Evolutionary conservation across 306 rosid species (phyloP), one percentile per base, ranked within the genome.

Genomic region (Lathyrus sativus): DNA sequence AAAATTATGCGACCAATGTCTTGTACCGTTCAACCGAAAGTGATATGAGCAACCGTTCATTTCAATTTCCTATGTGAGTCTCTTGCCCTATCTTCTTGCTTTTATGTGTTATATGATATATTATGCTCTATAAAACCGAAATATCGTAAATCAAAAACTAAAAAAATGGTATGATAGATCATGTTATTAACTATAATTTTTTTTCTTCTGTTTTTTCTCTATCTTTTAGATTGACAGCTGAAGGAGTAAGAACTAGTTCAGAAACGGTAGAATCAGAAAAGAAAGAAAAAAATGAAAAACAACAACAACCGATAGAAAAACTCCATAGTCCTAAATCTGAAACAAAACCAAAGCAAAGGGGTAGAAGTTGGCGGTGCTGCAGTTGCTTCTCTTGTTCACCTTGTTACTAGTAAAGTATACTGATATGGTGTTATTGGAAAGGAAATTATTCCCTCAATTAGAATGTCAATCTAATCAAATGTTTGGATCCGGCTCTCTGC

Each of bases 11-110:
- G 33, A 6, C 46, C 43, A 13, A 24, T n/a, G 4, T 26, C 12
- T 76, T 80, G 35, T 28, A 15, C 73, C 57, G 60, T 22, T 85
- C 84, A 0, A 48, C 67, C 15, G 87, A 12, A 48, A 81, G 81
- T 42, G 42, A 44, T 70, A 15, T 11, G 26, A 88, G 91, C 72
- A 44, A 26, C 38, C 61, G n/a, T 4, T 87, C 96, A 44, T 87
- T 89, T 78, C 82, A 77, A 54, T 89, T 87, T 74, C 86, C 91
- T 5, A 67, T 81, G 92, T 89, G 67, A 85, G 92, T 38, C 9
- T 59, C 51, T 35, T 65, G 22, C 18, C 9, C 11, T 37, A 28
- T 70, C 44, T 8, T 61, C 8, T 64, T 14, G 29, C 63, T 62
- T 73, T 13, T 29, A 39, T 56, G 28, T 60, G 29, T 68, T 64